Conservation (phyloP, 176 grass and related monocot genomes). For the Musa itinerans region DNA sequence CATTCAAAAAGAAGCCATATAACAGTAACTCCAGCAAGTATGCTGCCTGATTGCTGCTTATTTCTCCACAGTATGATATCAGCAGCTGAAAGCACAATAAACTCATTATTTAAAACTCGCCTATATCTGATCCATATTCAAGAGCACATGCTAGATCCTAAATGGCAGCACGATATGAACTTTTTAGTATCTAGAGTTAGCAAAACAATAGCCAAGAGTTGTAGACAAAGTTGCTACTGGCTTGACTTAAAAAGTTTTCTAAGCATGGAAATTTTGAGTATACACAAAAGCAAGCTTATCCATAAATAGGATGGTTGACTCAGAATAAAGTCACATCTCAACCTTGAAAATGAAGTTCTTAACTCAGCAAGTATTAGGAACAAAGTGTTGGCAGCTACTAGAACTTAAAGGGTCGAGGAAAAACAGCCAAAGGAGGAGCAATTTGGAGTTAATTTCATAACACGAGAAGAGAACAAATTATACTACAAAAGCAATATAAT, state of each 20-base stretch:
- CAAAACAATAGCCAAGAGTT: not conserved
- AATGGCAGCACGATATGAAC: not conserved
- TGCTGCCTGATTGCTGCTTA: constrained; percentile 60
- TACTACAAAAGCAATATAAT: not conserved
- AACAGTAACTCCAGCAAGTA: constrained; percentile 60
- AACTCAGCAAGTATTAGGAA: no score
- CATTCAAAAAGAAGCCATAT: constrained; percentile 88
- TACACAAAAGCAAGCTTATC: no score
- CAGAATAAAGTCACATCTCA: not conserved
- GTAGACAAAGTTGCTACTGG: no score
- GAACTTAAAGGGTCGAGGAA: not conserved
- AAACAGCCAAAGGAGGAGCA: not conserved
- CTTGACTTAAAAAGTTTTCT: no score
- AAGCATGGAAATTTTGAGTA: no score
- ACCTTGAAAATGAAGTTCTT: not conserved
- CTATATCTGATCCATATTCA: not conserved
- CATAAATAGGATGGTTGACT: not conserved
- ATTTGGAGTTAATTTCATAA: not conserved
- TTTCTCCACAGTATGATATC: constrained; percentile 89
- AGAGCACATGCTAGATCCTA: not conserved
- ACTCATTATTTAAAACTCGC: not conserved
- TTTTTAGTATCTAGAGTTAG: not conserved
- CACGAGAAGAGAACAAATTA: not conserved
- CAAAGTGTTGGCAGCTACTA: no score
- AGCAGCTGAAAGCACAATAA: constrained; percentile 42